Conservation (phyloP, 2,329 filamentous ascomycete species). For the Trichoderma atrobrunneum region DNA sequence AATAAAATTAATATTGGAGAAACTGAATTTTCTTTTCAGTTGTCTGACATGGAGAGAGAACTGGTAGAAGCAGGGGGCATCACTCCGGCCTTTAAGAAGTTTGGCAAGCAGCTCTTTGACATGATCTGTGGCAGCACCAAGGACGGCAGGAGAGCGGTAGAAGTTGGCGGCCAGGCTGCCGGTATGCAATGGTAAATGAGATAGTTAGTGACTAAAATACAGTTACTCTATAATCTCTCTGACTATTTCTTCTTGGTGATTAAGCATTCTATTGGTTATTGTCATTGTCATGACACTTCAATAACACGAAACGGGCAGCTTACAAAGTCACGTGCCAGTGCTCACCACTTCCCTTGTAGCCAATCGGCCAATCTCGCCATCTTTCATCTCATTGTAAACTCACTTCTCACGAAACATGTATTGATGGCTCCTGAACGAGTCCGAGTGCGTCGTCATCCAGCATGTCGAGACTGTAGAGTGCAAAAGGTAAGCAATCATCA, state of each 20-base stretch:
- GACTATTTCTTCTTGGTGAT: background rate
- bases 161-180: background rate
- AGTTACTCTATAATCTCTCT: background rate
- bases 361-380: conserved; percentile 9
- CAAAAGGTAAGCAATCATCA: background rate
- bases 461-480: conserved; percentile 11
- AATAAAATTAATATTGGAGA: conserved; percentile 22
- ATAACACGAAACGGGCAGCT: background rate
- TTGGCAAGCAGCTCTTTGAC: conserved; percentile 35
- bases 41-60: conserved; percentile 39
- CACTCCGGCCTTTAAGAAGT: conserved; percentile 38
- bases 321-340: background rate
- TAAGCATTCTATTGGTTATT: background rate
- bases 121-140: conserved; percentile 14
- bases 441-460: conserved; percentile 2
- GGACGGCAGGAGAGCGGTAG: background rate
- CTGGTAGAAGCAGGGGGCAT: conserved; percentile 39
- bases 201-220: background rate
- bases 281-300: background rate
- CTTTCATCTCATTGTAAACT: background rate
- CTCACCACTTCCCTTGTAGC: background rate
- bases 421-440: background rate
- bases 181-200: conserved; percentile 1
- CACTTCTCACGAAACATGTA: background rate
- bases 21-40: conserved; percentile 32